These are phyloP conservation scores for Aaosphaeria arxii DNA, from an alignment of 2,329 filamentous ascomycete species.

Conservation along the genomic window DNA sequence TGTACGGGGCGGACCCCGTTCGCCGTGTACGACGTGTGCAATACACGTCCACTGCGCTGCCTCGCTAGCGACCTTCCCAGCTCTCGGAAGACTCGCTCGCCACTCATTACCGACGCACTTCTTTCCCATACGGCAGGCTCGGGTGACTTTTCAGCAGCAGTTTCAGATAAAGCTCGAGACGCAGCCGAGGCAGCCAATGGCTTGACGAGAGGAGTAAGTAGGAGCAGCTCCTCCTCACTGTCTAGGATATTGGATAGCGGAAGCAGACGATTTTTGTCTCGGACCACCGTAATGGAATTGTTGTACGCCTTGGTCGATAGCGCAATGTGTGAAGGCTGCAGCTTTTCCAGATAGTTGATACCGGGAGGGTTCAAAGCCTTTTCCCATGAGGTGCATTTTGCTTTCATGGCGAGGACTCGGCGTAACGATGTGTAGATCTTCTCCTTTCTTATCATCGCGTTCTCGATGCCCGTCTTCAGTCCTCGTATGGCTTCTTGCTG, in stretches of 20 bases:
- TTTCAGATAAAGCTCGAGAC: constrained; percentile 65
- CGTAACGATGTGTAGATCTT: constrained; percentile 77
- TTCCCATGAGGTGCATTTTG: constrained; percentile 83
- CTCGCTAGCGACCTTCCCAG: constrained; percentile 84
- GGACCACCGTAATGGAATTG: constrained; percentile 85
- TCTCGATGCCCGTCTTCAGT: constrained; percentile 83
- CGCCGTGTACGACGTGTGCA: constrained; percentile 93
- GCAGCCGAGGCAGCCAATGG: constrained; percentile 86
- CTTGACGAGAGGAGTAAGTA: constrained; percentile 86
- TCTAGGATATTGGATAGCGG: constrained; percentile 80
- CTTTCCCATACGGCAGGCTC: constrained; percentile 57
- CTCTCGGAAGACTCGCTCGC: constrained; percentile 88
- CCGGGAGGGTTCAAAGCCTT: constrained; percentile 87
- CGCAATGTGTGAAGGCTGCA: constrained; percentile 78
- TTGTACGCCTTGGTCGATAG: constrained; percentile 87
- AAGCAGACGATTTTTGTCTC: constrained; percentile 81
- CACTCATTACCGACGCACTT: constrained; percentile 73
- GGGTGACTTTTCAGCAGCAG: constrained; percentile 54
- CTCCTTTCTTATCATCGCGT: constrained; percentile 79
- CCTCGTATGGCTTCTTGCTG: constrained; percentile 91
- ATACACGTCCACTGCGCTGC: constrained; percentile 77
- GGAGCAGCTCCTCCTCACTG: constrained; percentile 80
- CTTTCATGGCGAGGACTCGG: constrained; percentile 77
- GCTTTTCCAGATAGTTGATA: constrained; percentile 69
- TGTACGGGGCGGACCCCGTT: constrained; percentile 91